Evolutionary conservation across 345 rosid species (phyloP), one percentile per base, ranked within the genome.

Genomic region (Sapria himalayana): DNA sequence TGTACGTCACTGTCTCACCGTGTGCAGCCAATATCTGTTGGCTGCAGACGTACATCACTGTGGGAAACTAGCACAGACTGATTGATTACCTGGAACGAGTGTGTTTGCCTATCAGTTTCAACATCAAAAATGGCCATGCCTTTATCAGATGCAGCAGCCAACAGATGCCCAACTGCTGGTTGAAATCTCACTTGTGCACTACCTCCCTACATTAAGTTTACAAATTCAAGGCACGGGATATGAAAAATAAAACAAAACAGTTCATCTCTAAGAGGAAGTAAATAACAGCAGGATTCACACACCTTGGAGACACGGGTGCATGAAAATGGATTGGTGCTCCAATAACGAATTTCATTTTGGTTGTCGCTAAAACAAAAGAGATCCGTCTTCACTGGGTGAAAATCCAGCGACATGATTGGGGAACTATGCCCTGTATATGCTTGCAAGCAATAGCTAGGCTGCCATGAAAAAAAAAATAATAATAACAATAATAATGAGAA

Each of bases 111-210:
- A 49, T 70, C 72, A 29, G 66, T 54, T 57, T 77, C 81, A 1
- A 77, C 71, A 22, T 77, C 76, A 41, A 67, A 56, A 39, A 73
- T 65, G 39, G 78, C 58, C 24, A 73, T 70, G 2, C 65, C 58
- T 63, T 67, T 70, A 41, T 73, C 76, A 25, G 81, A 67, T 15
- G 67, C 81, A 16, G 81, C 73, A 12, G 86, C 86, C 36, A 77
- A 56, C n/a, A 65, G 52, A 25, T 57, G 67, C 34, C 86, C 81
- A 33, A 29, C 47, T 57, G 66, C 57, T 20, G 86, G 73, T 53
- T 77, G 86, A 50, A 73, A 77, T 57, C 86, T 63, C 36, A 73
- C 81, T 52, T 70, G 74, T 13, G 70, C 61, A 12, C 43, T 56
- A 18, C 80, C 77, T 52, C 76, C 75, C 72, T 66, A 45, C 45